Base-by-base conservation (phyloP, 257 asterid genomes). In the Nemophila menziesii region DNA sequence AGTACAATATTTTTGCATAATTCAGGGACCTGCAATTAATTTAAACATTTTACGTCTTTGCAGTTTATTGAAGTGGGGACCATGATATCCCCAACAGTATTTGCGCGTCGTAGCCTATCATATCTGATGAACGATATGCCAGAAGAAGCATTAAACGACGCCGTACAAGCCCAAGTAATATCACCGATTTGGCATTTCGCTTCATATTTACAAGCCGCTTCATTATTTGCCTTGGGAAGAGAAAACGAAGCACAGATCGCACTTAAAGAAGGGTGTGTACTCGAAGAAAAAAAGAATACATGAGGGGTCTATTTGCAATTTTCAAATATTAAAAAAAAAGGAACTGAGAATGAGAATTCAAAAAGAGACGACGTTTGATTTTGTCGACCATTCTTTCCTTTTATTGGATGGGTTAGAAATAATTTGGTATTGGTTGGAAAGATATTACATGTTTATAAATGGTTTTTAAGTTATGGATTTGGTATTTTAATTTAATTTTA, bases 151-250 rank as follows among this genome's bases (percentile, higher is more conserved):
- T 78, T 74, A 2, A 54, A 78, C 5, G 90, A 78, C 46, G 84
- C 90, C 23, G 79, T 74, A 51, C 90, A 78, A 59, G 90, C 84
- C 10, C 90, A 74, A 46, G 84, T 74, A 11, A 71, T 74, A 58
- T 74, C 90, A 1, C 90, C 90, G 11, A 59, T 78, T 27, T 78
- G 90, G 90, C 90, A 78, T 20, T 68, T 78, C 24, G 90, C 90
- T 29, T 74, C 84, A 0, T 78, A 78, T 51, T 62, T 78, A 40
- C 90, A 78, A 39, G 78, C 90, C 23, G 70, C 84, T 10, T 57
- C 90, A 33, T 76, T 78, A 19, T 78, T 78, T 6, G 78, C 84
- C 33, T 23, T 78, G 16, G 81, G 76, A 49, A 78, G 73, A 66
- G 90, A 78, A 23, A 78, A 69, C 22, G 90, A 78, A 63, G 90